Base-by-base conservation (phyloP, 768 basidiomycete species). In the Suillus alpinus region DNA sequence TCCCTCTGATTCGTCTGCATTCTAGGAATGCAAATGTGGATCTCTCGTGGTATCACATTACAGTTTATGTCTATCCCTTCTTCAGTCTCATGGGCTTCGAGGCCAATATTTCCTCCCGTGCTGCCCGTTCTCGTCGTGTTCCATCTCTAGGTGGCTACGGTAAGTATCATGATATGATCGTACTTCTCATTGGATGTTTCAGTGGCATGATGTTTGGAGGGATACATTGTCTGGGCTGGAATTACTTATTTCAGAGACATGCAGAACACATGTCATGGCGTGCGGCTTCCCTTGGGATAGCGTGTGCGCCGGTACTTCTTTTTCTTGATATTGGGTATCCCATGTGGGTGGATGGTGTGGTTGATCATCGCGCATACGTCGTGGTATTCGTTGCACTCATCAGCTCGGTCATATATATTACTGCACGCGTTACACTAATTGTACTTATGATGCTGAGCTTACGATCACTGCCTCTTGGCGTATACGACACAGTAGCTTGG, bases 201-300 rank as follows among this genome's bases (percentile, higher is more conserved):
- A 50, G 62, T 18, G 69, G 58, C 3, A 59, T 49, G 4, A 18
- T 67, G 13, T 74, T 74, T 40, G 73, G 72, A 18, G 68, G 52
- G 6, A 63, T 74, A 36, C 72, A 74, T 55, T 68, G 66, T 47
- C 47, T 64, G 2, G 68, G 67, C 2, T 70, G 71, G 73, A 49
- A 59, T 34, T 59, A 67, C 8, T 4, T 37, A 0, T 73, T 71
- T 46, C 63, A 68, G 7, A 64, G 62, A 1, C n/a, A 23, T 3
- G 31, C 34, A 18, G 60, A 70, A 23, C 60, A 58, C 47, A 59
- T 59, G 34, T 47, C 67, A 23, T 73, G 72, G 72, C 64, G 66
- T 20, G 37, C 61, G 4, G 62, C 63, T 2, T 64, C 69, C 2
- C 18, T 63, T 9, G 3, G 58, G 31, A 51, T 71, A 4, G 20